Base-by-base conservation (phyloP, 805 yeast species). In the Wickerhamiella australiensis region DNA sequence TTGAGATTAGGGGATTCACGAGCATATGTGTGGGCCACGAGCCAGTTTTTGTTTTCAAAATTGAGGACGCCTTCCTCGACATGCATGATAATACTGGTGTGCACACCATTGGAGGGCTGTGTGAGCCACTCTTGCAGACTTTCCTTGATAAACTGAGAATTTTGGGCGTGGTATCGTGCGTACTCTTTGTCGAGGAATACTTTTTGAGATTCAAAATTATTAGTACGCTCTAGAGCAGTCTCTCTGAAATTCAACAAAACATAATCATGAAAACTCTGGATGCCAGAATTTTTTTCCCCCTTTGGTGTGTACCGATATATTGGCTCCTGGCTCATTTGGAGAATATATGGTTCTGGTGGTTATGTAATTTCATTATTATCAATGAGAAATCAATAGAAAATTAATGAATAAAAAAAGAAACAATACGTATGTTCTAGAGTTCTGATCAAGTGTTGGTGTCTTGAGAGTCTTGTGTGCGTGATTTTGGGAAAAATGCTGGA, bases 1-100 rank as follows among this genome's bases (percentile, higher is more conserved):
- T 66, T 65, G 25, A 65, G 50, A 38, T 57, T 65, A 1, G 63
- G 59, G 48, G 68, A 66, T 26, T 68, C 69, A 48, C 61, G 59
- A 1, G 70, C 63, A 15, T 61, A 58, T 3, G 68, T 48, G 1
- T 61, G 49, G n/a, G 62, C 65, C 33, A 38, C 18, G 26, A 46
- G 44, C 57, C 56, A 44, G 43, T 47, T 13, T 29, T 53, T 29
- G 52, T 36, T 22, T 7, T 12, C 31, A 23, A 23, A 23, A n/a
- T 41, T 22, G 25, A 41, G 31, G 12, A 22, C 20, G 3, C 31
- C 31, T 33, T 41, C 27, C 13, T 41, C 44, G n/a, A 20, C 25
- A 41, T n/a, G 44, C 29, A 41, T 22, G 7, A 41, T 15, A 8
- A 41, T 23, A 23, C 31, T 41, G 12, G 44, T 41, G 13, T 41